phyloP scores from a whole-genome alignment of 1,139 yeast species.

The Blastobotrys buckinghamii region DNA sequence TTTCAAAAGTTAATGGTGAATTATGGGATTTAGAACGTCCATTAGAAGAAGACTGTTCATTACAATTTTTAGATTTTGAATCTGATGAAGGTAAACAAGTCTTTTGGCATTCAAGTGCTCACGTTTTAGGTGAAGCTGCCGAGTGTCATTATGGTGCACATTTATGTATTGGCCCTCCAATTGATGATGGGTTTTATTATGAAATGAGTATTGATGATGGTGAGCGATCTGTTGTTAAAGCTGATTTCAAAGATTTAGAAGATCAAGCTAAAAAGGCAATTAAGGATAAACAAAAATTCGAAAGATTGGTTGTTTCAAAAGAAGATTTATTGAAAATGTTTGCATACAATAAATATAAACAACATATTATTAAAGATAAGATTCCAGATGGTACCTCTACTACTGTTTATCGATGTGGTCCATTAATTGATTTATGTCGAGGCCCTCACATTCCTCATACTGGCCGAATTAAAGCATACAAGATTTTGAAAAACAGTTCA shows the following conservation, averaged over 20 bases:
- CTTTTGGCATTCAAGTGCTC: slow-evolving; percentile 99
- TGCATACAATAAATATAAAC: slow-evolving; percentile 92
- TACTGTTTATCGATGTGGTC: slow-evolving; percentile 97
- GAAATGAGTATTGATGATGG: slow-evolving; percentile 88
- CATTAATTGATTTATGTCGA: slow-evolving; percentile 91
- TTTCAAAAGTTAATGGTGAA: slow-evolving; percentile 82
- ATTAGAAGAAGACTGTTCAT: slow-evolving; percentile 61
- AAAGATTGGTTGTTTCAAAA: slow-evolving; percentile 86
- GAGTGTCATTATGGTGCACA: slow-evolving; percentile 96
- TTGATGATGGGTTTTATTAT: slow-evolving; percentile 95
- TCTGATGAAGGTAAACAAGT: slow-evolving; percentile 88
- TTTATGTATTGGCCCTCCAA: slow-evolving; percentile 92
- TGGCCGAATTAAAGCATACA: slow-evolving; percentile 92
- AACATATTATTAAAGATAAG: slow-evolving; percentile 76
- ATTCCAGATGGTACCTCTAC: slow-evolving; percentile 95
- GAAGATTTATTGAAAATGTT: slow-evolving; percentile 92
- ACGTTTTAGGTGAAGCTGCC: slow-evolving; percentile 96
- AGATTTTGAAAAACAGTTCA: slow-evolving; percentile 90
- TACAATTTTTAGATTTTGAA: slow-evolving; percentile 78
- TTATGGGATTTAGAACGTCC: slow-evolving; percentile 98
- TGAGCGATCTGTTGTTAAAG: slow-evolving; percentile 67
- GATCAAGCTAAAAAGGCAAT: slow-evolving; percentile 84
- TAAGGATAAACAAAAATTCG: slow-evolving; percentile 94
- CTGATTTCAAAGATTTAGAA: slow-evolving; percentile 82
- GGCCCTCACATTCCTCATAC: slow-evolving; percentile 99